phyloP scores from a whole-genome alignment of 352 stramenopile genomes.

The Phytophthora chlamydospora region DNA sequence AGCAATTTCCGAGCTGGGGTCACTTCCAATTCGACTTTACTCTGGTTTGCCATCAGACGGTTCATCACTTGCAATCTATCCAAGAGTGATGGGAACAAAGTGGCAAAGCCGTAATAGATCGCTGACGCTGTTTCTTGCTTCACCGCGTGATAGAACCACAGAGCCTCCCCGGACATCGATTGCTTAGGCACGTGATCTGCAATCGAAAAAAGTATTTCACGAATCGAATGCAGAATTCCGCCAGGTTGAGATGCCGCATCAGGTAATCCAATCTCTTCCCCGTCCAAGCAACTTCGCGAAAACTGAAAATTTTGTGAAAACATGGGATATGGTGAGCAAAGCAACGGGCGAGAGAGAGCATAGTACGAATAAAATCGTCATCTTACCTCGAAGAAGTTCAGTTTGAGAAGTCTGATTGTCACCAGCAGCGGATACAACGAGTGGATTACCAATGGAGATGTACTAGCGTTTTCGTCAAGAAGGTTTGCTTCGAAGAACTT shows the following conservation, averaged over 20 bases:
- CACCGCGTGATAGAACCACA: slow-evolving; percentile 80
- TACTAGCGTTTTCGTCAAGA: slow-evolving; percentile 22
- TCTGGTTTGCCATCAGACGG: slow-evolving; percentile 59
- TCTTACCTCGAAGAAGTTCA: slow-evolving; percentile 90
- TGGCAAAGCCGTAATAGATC: slow-evolving; percentile 85
- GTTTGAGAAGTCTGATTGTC: slow-evolving; percentile 75
- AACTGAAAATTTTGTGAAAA: slow-evolving; percentile 44
- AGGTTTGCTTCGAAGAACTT: slow-evolving; percentile 30
- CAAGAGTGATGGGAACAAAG: slow-evolving; percentile 79
- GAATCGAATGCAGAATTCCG: slow-evolving; percentile 59
- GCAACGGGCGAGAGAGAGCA: neutral
- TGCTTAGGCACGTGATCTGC: slow-evolving; percentile 51
- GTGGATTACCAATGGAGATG: slow-evolving; percentile 32
- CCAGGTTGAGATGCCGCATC: slow-evolving; percentile 38
- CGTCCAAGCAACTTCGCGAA: slow-evolving; percentile 69
- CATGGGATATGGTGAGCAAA: neutral
- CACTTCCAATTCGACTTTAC: slow-evolving; percentile 19
- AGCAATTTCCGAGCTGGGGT: slow-evolving; percentile 66
- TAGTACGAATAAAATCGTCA: neutral
- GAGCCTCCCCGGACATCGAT: slow-evolving; percentile 39
- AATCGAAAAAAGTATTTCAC: slow-evolving; percentile 74
- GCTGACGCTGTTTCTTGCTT: slow-evolving; percentile 80
- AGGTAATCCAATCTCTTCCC: slow-evolving; percentile 60
- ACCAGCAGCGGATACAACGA: slow-evolving; percentile 80
- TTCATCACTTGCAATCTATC: slow-evolving; percentile 86